Evolutionary conservation across 805 yeast genomes (phyloP), one percentile per base, ranked within the genome.

Genomic region (Nakazawaea wickerhamii): DNA sequence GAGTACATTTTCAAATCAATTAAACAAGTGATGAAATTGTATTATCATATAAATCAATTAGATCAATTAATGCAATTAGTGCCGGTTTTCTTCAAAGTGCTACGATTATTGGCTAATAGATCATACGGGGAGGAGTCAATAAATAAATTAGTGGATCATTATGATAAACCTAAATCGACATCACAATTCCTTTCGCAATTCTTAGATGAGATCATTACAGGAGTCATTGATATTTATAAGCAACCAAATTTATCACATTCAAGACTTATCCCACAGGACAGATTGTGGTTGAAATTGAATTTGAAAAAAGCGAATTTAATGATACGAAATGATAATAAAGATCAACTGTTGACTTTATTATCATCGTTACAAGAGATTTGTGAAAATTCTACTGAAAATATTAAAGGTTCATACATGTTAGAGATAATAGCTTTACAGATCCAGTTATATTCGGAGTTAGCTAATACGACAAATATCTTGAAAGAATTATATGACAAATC

Each of bases 351-450:
- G 5, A 40, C 34, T 1, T 50, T 73, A 3, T 57, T 77, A 6
- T 41, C 50, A 2, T 41, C 47, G 5, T 59, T 78, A 28, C 71
- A 76, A 41, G 32, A 41, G 2, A 63, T 61, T 30, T 58, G 77
- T 6, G 57, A 57, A 4, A 35, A 33, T 2, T 67, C 69, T 0
- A 55, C 73, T 6, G 81, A 75, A 30, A 61, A 72, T 44, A 64
- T 73, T 0, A 65, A 57, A 40, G 72, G 64, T 47, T 62, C 77
- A 0, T 74, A 67, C 47, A 58, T 77, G 17, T 59, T 85, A 31
- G 95, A 86, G 45, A 67, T 81, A 1, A 70, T 82, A 17, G 84
- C 93, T 0, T 68, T 77, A 4, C 83, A 82, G 53, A 81, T 85
- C 45, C 74, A 73, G 42, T 68, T 76, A 34, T 64, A 70, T 26